phyloP scores from a whole-genome alignment of 768 basidiomycete genomes.

The Amanita jacksonii region DNA sequence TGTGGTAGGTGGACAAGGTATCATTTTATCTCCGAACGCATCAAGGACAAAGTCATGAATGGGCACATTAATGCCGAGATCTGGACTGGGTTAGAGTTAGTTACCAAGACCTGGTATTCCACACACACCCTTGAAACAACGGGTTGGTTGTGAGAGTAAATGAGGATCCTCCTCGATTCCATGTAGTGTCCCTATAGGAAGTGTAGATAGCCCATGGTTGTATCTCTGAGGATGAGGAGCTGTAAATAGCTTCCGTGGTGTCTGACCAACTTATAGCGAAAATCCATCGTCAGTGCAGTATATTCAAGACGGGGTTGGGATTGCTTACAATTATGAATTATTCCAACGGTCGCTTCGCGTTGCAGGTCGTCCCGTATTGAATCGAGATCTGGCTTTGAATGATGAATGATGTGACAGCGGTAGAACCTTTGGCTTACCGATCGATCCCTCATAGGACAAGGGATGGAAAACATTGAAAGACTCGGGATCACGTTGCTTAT shows the following conservation, averaged over 20 bases:
- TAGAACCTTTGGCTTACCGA: slow-evolving; percentile 35
- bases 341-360: slow-evolving; percentile 87
- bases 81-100: slow-evolving; percentile 20
- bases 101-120: not conserved
- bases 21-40: slow-evolving; percentile 44
- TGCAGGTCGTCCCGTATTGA: slow-evolving; percentile 78
- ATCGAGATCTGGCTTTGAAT: slow-evolving; percentile 56
- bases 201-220: slow-evolving; percentile 57
- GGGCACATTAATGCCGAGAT: slow-evolving; percentile 36
- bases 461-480: slow-evolving; percentile 88
- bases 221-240: slow-evolving; percentile 68
- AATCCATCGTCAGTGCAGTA: slow-evolving; percentile 2
- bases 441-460: slow-evolving; percentile 85
- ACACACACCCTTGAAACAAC: slow-evolving; percentile 45
- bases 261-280: slow-evolving; percentile 68
- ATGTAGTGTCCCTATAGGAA: slow-evolving; percentile 62
- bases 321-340: slow-evolving; percentile 85
- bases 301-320: not conserved
- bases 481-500: slow-evolving; percentile 68
- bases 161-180: slow-evolving; percentile 83
- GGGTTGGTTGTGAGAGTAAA: slow-evolving; percentile 46
- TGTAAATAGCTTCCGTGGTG: slow-evolving; percentile 78
- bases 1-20: slow-evolving; percentile 51
- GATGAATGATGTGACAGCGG: not conserved
- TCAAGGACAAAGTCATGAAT: slow-evolving; percentile 49